Evolutionary conservation across 1,139 yeast species (phyloP).

Genomic region (Zygotorulaspora mrakii): DNA sequence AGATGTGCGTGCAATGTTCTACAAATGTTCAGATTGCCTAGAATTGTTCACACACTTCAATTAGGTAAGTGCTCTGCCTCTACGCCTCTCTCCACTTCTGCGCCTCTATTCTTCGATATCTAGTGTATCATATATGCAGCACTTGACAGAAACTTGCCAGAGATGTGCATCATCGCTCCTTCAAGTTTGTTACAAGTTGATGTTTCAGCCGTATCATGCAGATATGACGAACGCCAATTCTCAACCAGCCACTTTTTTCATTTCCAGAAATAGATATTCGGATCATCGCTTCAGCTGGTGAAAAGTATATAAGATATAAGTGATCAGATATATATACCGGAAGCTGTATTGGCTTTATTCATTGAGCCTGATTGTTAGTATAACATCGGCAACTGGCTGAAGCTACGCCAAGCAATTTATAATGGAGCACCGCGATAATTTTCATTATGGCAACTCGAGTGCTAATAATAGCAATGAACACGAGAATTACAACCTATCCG

Average conservation of each 20-base stretch:
- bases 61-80: too few relatives aligned
- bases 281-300: conserved; percentile 4
- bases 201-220: conserved; percentile 3
- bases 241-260: conserved; percentile 4
- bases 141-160: not conserved
- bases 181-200: not conserved
- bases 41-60: too few relatives aligned
- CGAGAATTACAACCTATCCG: conserved; percentile 1
- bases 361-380: too few relatives aligned
- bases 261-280: conserved; percentile 3
- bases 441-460: conserved; percentile 5
- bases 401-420: not conserved
- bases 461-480: conserved; percentile 12
- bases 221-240: not conserved
- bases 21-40: not conserved
- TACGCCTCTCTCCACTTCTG: too few relatives aligned
- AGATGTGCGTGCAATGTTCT: not conserved
- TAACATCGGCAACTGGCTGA: too few relatives aligned
- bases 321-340: conserved; percentile 1
- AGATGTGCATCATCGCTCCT: not conserved
- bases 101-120: too few relatives aligned
- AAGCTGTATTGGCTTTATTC: too few relatives aligned
- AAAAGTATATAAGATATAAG: conserved; percentile 3
- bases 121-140: not conserved
- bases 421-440: conserved; percentile 11